Percentiles rank a stretch among this genome's conserved stretches.
Evolutionary conservation across 306 rosid genomes (phyloP).

Genomic region (Amphicarpaea edgeworthii): DNA sequence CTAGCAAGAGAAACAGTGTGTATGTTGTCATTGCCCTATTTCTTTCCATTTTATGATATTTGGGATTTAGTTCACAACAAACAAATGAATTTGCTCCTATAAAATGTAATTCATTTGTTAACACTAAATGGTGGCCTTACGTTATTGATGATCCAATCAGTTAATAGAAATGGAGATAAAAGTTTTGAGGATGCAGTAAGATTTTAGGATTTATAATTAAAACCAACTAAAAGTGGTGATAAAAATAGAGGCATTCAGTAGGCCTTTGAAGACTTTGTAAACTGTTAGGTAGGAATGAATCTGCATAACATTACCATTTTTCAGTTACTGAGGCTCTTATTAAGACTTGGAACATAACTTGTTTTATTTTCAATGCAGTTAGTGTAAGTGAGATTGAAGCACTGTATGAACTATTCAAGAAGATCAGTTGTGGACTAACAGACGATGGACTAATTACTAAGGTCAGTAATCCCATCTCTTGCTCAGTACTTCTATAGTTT

Average conservation of each 20-base stretch:
- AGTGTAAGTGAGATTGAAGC: slow-evolving; percentile 91
- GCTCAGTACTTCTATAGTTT: background rate
- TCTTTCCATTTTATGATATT: slow-evolving; percentile 30
- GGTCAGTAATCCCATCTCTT: slow-evolving; percentile 50
- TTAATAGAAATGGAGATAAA: background rate
- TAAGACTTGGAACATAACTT: slow-evolving; percentile 21
- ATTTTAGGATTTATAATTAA: background rate
- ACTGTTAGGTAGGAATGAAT: slow-evolving; percentile 13
- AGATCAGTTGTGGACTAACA: slow-evolving; percentile 72
- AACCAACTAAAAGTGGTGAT: background rate
- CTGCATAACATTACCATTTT: slow-evolving; percentile 17
- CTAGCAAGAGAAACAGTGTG: slow-evolving; percentile 80
- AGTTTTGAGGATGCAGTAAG: background rate
- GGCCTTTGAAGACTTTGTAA: background rate
- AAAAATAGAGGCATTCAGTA: background rate
- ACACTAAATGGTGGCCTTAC: background rate
- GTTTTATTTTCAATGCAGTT: slow-evolving; percentile 61
- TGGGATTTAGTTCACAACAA: background rate
- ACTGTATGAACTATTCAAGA: slow-evolving; percentile 79
- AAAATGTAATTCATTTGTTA: too few species aligned
- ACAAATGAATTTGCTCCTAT: too few species aligned
- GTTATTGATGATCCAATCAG: background rate
- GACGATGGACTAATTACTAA: slow-evolving; percentile 86
- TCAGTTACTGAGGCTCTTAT: background rate
- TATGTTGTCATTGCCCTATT: slow-evolving; percentile 51